These are phyloP conservation scores for Emmonsiellopsis sp. DNA, from an alignment of 2,329 filamentous ascomycete genomes.

Conservation along the genomic window DNA sequence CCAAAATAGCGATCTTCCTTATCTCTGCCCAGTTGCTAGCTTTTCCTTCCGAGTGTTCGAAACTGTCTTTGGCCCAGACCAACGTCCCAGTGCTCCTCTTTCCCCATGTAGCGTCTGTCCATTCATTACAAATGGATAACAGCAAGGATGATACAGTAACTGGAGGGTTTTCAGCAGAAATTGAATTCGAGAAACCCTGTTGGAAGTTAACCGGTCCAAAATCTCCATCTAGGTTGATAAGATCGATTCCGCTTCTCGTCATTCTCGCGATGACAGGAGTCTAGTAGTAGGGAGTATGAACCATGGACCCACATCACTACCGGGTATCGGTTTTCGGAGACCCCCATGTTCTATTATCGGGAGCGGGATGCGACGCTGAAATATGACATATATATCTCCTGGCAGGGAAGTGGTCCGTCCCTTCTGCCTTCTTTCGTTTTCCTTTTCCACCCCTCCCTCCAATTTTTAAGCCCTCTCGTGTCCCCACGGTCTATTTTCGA, in stretches of 20 bases:
- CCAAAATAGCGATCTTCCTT: neutral
- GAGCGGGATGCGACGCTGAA: neutral
- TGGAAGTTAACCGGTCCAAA: too few species aligned
- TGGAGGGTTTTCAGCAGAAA: too few species aligned
- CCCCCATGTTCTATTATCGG: neutral
- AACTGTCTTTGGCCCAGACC: too few species aligned
- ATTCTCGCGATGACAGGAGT: too few species aligned
- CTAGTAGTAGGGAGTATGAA: too few species aligned
- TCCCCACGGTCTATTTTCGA: neutral
- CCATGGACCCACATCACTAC: too few species aligned
- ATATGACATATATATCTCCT: neutral
- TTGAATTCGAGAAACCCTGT: too few species aligned
- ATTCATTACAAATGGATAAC: too few species aligned
- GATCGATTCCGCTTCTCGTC: too few species aligned
- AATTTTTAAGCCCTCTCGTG: neutral
- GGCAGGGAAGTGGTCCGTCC: neutral
- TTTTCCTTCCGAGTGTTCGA: neutral
- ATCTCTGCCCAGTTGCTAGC: neutral
- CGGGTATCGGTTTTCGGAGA: neutral
- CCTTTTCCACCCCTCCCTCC: neutral
- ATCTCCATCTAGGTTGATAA: too few species aligned
- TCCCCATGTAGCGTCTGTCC: neutral
- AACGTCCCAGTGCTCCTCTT: neutral
- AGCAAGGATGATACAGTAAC: too few species aligned
- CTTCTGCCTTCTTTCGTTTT: neutral